Percentiles rank a stretch among this genome's conserved stretches.
Evolutionary conservation across 495 filamentous ascomycete species (phyloP).

Genomic region (Evernia prunastri): DNA sequence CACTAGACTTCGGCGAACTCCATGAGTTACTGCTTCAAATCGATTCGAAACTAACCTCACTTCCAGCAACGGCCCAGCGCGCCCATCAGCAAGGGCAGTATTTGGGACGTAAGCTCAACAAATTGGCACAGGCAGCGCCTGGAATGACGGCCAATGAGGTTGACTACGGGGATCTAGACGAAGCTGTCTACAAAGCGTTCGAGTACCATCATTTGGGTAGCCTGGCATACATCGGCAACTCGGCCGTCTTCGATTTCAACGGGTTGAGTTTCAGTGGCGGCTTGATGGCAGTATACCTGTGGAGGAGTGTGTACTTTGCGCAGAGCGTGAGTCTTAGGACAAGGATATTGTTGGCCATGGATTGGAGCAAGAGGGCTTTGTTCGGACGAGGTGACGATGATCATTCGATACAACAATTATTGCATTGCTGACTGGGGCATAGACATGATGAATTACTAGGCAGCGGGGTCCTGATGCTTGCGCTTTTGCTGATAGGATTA

Average conservation of each 20-base stretch:
- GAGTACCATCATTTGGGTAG: constrained; percentile 89
- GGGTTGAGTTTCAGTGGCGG: constrained; percentile 79
- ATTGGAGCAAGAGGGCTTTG: constrained; percentile 91
- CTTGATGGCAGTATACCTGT: constrained; percentile 89
- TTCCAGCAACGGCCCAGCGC: constrained; percentile 90
- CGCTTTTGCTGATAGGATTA: background rate
- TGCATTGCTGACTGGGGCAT: constrained; percentile 1
- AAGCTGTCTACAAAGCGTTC: constrained; percentile 90
- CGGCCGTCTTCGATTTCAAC: constrained; percentile 83
- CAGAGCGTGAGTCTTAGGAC: constrained; percentile 95
- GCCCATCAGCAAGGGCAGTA: constrained; percentile 96
- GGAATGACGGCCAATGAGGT: constrained; percentile 75
- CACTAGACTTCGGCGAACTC: constrained; percentile 88
- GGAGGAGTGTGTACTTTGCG: constrained; percentile 95
- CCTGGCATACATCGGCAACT: constrained; percentile 93
- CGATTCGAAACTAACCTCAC: constrained; percentile 77
- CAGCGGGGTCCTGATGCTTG: background rate
- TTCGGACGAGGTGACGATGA: constrained; percentile 77
- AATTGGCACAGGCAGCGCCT: constrained; percentile 71
- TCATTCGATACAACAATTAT: accelerated
- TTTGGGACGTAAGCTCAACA: constrained; percentile 89
- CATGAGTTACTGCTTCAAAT: constrained; percentile 83
- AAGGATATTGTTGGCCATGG: constrained; percentile 87
- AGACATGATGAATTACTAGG: constrained; percentile 38
- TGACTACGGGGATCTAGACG: constrained; percentile 83